phyloP scores from a whole-genome alignment of 371 early-diverging fungal genomes.

The Sporodiniella umbellata region DNA sequence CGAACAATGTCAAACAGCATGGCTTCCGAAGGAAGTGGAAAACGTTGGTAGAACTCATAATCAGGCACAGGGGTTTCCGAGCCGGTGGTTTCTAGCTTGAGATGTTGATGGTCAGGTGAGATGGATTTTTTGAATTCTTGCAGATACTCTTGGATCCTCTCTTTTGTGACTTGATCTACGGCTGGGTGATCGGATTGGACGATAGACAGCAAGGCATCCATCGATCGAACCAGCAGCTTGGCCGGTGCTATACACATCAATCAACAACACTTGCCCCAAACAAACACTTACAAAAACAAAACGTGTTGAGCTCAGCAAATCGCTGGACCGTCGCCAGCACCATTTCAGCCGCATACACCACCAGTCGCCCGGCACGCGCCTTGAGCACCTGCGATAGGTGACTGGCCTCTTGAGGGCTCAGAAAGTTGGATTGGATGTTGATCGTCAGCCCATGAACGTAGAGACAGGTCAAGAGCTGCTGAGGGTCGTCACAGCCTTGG shows the following conservation, averaged over 20 bases:
- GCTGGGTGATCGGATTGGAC: background rate
- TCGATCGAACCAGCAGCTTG: slow-evolving; percentile 6
- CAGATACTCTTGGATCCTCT: slow-evolving; percentile 9
- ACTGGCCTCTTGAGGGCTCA: background rate
- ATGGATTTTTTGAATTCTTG: background rate
- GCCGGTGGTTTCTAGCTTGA: too few species aligned
- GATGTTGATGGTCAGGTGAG: slow-evolving; percentile 5
- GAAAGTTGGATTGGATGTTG: background rate
- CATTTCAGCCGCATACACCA: slow-evolving; percentile 7
- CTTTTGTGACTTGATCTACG: background rate
- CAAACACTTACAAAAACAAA: slow-evolving; percentile 16
- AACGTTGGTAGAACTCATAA: slow-evolving; percentile 11
- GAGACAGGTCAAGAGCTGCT: background rate
- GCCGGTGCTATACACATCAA: slow-evolving; percentile 3
- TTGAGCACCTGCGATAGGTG: slow-evolving; percentile 1
- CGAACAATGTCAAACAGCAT: slow-evolving; percentile 13
- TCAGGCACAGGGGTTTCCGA: background rate
- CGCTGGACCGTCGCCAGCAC: background rate
- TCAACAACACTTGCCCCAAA: background rate
- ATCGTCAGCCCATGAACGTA: background rate
- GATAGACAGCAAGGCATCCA: slow-evolving; percentile 12
- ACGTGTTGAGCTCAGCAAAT: background rate
- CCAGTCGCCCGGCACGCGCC: slow-evolving; percentile 3
- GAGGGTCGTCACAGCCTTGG: background rate
- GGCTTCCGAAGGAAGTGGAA: slow-evolving; percentile 15